These are phyloP conservation scores for Achaetomiella virescens DNA, from an alignment of 495 filamentous ascomycete genomes.

Conservation along the genomic window DNA sequence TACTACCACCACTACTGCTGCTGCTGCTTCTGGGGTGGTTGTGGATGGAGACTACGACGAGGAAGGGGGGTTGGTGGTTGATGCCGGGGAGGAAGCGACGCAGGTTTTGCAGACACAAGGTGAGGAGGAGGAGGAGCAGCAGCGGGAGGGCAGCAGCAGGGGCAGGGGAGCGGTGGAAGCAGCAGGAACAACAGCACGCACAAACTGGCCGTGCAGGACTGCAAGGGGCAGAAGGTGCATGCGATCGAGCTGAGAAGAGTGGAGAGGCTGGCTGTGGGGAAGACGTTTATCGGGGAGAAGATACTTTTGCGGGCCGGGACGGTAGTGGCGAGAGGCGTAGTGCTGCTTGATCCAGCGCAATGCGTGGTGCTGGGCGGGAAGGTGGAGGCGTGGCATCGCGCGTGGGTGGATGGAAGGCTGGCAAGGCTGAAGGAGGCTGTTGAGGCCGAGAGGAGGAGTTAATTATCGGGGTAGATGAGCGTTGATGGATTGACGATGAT, in stretches of 20 bases:
- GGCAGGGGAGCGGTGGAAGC: constrained; percentile 34
- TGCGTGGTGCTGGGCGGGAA: constrained; percentile 74
- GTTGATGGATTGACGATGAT: neutral
- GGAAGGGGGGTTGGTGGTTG: too few species aligned
- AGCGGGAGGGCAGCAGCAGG: neutral
- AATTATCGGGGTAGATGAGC: too few species aligned
- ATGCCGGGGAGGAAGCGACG: neutral
- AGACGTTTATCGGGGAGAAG: constrained; percentile 73
- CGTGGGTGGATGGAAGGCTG: constrained; percentile 71
- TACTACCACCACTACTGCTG: constrained; percentile 36
- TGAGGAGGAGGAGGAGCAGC: neutral
- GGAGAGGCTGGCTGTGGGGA: constrained; percentile 56
- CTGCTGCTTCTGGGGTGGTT: constrained; percentile 26
- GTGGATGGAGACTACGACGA: constrained; percentile 20
- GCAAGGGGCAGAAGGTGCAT: constrained; percentile 58
- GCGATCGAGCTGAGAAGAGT: constrained; percentile 68
- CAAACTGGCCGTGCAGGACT: constrained; percentile 78
- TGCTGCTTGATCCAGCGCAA: constrained; percentile 62
- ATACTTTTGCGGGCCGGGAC: constrained; percentile 58
- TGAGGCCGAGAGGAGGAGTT: constrained; percentile 12
- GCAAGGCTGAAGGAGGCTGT: constrained; percentile 57
- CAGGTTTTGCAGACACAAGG: neutral
- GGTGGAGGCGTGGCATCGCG: constrained; percentile 71
- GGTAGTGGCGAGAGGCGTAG: constrained; percentile 66
- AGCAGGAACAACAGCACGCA: constrained; percentile 53